Evolutionary conservation across 1,139 yeast genomes (phyloP).

Genomic region (Candida sanyaensis): DNA sequence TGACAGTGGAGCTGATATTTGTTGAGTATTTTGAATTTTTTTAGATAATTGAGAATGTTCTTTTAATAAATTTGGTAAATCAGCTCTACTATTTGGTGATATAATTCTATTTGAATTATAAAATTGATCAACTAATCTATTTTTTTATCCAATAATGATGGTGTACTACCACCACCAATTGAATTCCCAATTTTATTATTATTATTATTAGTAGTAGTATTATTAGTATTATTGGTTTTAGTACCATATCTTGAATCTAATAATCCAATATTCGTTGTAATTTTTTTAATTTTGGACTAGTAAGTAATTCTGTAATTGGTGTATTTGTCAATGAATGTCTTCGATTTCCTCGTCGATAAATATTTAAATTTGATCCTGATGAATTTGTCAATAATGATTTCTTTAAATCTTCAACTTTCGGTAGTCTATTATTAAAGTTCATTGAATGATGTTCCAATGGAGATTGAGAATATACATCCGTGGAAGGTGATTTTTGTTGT

Average conservation of each 20-base stretch:
- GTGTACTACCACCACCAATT: not conserved
- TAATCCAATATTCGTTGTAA: not conserved
- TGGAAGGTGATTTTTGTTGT: not conserved
- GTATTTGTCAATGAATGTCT: constrained; percentile 9
- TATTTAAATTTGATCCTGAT: constrained; percentile 11
- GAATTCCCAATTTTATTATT: not conserved
- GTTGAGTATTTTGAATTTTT: not conserved
- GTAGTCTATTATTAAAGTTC: not conserved
- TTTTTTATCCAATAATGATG: constrained; percentile 19
- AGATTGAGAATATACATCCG: not conserved
- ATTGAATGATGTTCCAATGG: not conserved
- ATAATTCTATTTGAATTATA: constrained; percentile 22
- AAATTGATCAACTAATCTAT: constrained; percentile 45
- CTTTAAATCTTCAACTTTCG: constrained; percentile 1
- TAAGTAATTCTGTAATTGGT: constrained; percentile 9
- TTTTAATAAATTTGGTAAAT: constrained; percentile 4
- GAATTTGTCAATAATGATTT: constrained; percentile 3
- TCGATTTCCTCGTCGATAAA: constrained; percentile 10
- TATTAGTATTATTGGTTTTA: too few relatives aligned
- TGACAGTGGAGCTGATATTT: constrained; percentile 1
- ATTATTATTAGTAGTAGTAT: too few relatives aligned
- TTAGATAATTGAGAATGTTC: not conserved
- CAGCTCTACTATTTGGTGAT: constrained; percentile 9
- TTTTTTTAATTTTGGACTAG: constrained; percentile 10
- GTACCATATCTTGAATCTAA: not conserved